Evolutionary conservation across 148 eudicot genomes (phyloP).

Genomic region (Limonium bicolor): DNA sequence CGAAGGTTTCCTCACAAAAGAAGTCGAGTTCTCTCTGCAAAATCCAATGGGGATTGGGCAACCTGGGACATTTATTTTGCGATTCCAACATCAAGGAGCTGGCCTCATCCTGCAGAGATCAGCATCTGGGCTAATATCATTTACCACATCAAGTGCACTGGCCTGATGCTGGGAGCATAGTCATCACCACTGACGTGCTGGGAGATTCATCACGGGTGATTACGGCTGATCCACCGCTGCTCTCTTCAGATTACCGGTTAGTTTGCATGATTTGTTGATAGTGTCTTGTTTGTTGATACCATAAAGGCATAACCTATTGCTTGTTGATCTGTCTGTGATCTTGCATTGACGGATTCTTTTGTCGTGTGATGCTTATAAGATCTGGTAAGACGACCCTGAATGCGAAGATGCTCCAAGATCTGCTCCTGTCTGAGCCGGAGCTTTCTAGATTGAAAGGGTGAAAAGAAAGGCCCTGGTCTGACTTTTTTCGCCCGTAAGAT

Average conservation of each 20-base stretch:
- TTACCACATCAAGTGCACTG: too few relatives aligned
- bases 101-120: too few relatives aligned
- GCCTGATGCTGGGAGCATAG: conserved; percentile 92
- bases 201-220: too few relatives aligned
- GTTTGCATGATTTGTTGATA: conserved; percentile 3
- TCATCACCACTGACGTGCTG: conserved; percentile 63
- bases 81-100: conserved; percentile 89
- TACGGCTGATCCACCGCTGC: conserved; percentile 57
- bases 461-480: too few relatives aligned
- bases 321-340: neutral
- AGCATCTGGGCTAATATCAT: too few relatives aligned
- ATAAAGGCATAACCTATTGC: neutral
- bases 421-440: conserved; percentile 78
- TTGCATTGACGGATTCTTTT: neutral
- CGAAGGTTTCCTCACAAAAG: conserved; percentile 80
- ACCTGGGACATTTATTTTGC: conserved; percentile 82
- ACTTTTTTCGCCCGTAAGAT: too few relatives aligned
- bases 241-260: conserved; percentile 74
- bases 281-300: neutral
- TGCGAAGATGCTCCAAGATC: conserved; percentile 40
- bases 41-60: conserved; percentile 38
- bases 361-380: conserved; percentile 14
- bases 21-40: conserved; percentile 63
- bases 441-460: conserved; percentile 68
- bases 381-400: conserved; percentile 13